Percentiles rank a stretch among this genome's conserved stretches.
phyloP scores from a whole-genome alignment of 352 stramenopile genomes.

The Globisporangium barbulae region DNA sequence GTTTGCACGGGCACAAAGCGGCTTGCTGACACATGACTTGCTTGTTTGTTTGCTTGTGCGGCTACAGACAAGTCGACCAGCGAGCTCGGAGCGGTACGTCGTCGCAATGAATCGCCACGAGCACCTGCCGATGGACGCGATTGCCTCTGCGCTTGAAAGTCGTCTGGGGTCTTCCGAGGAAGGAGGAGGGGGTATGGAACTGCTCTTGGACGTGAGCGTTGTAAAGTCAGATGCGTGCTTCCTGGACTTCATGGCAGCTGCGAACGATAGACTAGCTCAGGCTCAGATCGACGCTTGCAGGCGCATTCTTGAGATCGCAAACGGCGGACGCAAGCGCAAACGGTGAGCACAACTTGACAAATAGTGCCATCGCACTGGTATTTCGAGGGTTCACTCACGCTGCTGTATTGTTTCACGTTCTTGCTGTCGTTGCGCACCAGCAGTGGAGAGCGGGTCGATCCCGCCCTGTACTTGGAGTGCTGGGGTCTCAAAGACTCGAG shows the following conservation, averaged over 20 bases:
- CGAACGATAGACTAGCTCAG: conserved; percentile 28
- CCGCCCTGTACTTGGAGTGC: conserved; percentile 33
- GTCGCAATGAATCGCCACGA: conserved; percentile 31
- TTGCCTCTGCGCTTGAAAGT: conserved; percentile 26
- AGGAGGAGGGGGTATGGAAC: background rate
- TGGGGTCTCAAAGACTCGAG: conserved; percentile 29
- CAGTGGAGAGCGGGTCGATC: conserved; percentile 15
- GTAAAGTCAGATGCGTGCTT: conserved; percentile 30
- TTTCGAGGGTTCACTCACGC: background rate
- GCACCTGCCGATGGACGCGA: conserved; percentile 15
- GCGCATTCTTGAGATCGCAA: conserved; percentile 31
- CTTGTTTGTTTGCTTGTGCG: background rate
- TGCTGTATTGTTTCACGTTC: background rate
- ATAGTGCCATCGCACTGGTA: background rate
- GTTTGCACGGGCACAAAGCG: no score
- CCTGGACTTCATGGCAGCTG: conserved; percentile 34
- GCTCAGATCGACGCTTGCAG: conserved; percentile 39
- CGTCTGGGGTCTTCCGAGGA: conserved; percentile 11
- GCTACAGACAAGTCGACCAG: conserved; percentile 66
- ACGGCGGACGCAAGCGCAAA: conserved; percentile 19
- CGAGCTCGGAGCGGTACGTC: conserved; percentile 78
- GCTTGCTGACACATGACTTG: background rate
- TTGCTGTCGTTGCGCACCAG: background rate
- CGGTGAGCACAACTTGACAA: conserved; percentile 16
- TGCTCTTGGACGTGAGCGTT: conserved; percentile 22